A percentile compares a stretch with the other conserved stretches of the same genome.
Conservation (phyloP, 2,329 filamentous ascomycete species). For the Paraconiothyrium sp. region DNA sequence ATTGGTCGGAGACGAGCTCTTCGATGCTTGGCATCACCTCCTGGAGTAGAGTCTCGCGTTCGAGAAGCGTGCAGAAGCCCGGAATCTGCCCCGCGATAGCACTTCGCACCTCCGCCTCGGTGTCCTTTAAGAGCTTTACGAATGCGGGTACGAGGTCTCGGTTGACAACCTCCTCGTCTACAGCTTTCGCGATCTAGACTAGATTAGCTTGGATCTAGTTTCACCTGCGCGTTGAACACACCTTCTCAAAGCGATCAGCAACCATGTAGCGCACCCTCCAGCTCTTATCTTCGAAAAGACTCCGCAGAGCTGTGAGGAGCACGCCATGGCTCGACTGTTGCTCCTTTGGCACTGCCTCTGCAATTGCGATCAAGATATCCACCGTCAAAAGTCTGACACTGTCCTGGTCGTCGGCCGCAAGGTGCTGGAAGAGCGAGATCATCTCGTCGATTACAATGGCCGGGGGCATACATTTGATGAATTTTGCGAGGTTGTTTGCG, state of each 20-base stretch:
- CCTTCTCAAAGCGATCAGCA: slow-evolving; percentile 97
- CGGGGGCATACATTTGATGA: slow-evolving; percentile 95
- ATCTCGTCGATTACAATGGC: slow-evolving; percentile 95
- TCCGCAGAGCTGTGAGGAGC: slow-evolving; percentile 86
- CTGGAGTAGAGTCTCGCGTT: slow-evolving; percentile 86
- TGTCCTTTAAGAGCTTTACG: slow-evolving; percentile 97
- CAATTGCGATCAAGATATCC: slow-evolving; percentile 94
- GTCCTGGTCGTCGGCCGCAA: slow-evolving; percentile 96
- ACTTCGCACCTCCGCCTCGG: slow-evolving; percentile 95
- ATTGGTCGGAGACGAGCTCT: slow-evolving; percentile 93
- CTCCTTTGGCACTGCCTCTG: slow-evolving; percentile 96
- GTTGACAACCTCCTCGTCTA: slow-evolving; percentile 94
- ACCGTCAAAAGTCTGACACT: slow-evolving; percentile 96
- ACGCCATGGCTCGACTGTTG: slow-evolving; percentile 97
- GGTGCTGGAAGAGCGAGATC: slow-evolving; percentile 98
- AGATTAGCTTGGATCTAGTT: slow-evolving; percentile 37
- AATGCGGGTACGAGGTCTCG: slow-evolving; percentile 96
- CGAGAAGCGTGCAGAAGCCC: slow-evolving; percentile 91
- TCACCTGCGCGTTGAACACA: slow-evolving; percentile 46
- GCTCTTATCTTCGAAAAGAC: slow-evolving; percentile 98
- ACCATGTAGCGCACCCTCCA: slow-evolving; percentile 99
- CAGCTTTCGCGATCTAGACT: slow-evolving; percentile 90
- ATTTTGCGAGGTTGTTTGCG: slow-evolving; percentile 95
- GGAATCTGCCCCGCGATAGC: slow-evolving; percentile 98
- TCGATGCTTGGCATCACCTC: slow-evolving; percentile 98